Evolutionary conservation across 306 rosid genomes (phyloP).

Genomic region (Trifolium fragiferum): DNA sequence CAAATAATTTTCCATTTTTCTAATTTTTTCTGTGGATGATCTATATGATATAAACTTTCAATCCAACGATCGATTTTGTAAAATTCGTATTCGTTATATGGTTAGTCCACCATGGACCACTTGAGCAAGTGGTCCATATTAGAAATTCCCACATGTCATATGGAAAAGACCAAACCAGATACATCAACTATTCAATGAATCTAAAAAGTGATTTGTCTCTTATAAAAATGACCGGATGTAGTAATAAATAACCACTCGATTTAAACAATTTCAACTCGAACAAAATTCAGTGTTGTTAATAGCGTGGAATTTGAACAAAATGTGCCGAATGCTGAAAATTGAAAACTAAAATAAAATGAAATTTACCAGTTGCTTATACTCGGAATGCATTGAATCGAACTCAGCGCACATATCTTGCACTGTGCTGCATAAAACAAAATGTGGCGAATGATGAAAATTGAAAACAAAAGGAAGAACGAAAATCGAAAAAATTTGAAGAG

Average conservation of each 20-base stretch:
- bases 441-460: background rate
- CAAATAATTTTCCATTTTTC: no score
- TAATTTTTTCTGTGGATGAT: no score
- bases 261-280: conserved; percentile 37
- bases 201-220: no score
- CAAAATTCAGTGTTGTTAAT: background rate
- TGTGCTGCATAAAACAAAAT: conserved; percentile 49
- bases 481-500: background rate
- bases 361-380: conserved; percentile 62
- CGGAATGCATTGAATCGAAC: conserved; percentile 60
- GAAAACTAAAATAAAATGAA: background rate
- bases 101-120: no score
- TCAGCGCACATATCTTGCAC: conserved; percentile 77
- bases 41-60: no score
- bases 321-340: no score
- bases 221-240: no score
- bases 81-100: no score
- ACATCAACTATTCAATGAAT: no score
- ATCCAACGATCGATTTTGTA: no score
- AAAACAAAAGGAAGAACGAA: background rate
- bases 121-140: no score
- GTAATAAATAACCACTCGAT: conserved; percentile 11
- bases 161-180: background rate
- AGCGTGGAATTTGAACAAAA: background rate
- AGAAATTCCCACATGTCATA: conserved; percentile 19